Base-by-base conservation (phyloP, 106 monocot species). In the Xerophyta viscosa region DNA sequence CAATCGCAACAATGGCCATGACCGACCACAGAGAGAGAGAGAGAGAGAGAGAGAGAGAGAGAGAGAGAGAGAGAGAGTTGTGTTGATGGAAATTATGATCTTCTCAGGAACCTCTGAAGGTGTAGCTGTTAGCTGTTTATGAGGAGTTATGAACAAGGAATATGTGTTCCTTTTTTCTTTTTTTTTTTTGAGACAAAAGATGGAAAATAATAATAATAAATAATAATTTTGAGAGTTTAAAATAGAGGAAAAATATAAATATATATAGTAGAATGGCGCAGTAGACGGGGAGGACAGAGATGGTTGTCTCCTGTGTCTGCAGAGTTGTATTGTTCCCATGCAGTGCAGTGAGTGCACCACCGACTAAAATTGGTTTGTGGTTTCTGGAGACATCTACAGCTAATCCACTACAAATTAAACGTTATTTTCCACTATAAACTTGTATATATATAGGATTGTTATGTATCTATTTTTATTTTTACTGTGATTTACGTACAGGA, bases 1-100 rank as follows among this genome's bases (percentile, higher is more conserved):
- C 39, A 18, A 69, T 25, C 45, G 36, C 46, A 59, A 57, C 57
- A 67, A 73, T 68, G 30, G n/a, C 23, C 2, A 48, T 20, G 48
- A 21, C 22, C 24, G 29, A 31, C n/a, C 7, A 44, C 8, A 52
- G 27, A 64, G 23, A 50, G 42, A 47, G 17, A 37, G 44, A 25
- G 22, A 27, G 26, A 42, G 31, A 6, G 20, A 21, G 48, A 8
- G 6, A n/a, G 0, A 11, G 15, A 27, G 49, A 22, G 20, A 14
- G 6, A 18, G 52, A 8, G 26, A 19, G 19, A 5, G 19, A 5
- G 20, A 21, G 13, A 3, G 12, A 4, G 2, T 6, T 12, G 7
- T 12, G 24, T 48, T 48, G 19, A 6, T 21, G 7, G 20, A 21
- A 3, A 24, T 14, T 2, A 22, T 20, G 18, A 15, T 33, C 10